Evolutionary conservation across 2,329 filamentous ascomycete species (phyloP).

Genomic region (Cordyceps javanica): DNA sequence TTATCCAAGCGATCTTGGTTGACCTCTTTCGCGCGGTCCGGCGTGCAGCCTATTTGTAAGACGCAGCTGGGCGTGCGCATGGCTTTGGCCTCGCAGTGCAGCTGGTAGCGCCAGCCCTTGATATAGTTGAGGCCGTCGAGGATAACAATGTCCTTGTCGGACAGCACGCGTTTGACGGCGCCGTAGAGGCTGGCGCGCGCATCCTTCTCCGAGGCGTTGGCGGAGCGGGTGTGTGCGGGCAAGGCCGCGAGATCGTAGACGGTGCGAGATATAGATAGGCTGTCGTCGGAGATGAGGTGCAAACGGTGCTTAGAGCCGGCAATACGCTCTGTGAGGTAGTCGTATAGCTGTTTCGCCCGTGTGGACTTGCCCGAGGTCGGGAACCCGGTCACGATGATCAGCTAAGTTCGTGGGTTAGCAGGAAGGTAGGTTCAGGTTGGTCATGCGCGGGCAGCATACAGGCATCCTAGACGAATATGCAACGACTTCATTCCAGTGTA

Average conservation of each 20-base stretch:
- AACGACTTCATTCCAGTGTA: neutral
- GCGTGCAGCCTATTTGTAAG: conserved; percentile 55
- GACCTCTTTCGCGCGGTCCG: conserved; percentile 46
- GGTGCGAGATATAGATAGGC: conserved; percentile 59
- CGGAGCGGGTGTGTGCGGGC: conserved; percentile 57
- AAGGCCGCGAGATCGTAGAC: conserved; percentile 60
- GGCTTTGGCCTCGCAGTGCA: conserved; percentile 80
- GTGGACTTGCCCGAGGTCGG: conserved; percentile 65
- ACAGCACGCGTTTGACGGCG: conserved; percentile 70
- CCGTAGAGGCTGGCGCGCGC: conserved; percentile 70
- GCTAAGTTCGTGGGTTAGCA: conserved; percentile 31
- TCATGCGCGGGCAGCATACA: neutral
- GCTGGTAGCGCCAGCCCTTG: conserved; percentile 82
- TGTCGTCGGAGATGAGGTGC: conserved; percentile 68
- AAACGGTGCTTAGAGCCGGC: conserved; percentile 51
- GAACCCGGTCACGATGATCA: conserved; percentile 61
- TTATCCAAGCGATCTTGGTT: conserved; percentile 53
- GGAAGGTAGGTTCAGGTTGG: neutral
- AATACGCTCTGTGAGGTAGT: conserved; percentile 57
- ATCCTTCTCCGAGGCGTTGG: conserved; percentile 73
- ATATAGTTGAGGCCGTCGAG: conserved; percentile 82
- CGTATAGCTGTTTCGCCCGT: conserved; percentile 58
- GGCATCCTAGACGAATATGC: neutral
- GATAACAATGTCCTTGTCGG: conserved; percentile 68
- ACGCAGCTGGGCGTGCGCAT: conserved; percentile 69